A percentile compares a stretch with the other conserved stretches of the same genome.
phyloP scores from a whole-genome alignment of 768 basidiomycete genomes.

The Hygrophorus russula region DNA sequence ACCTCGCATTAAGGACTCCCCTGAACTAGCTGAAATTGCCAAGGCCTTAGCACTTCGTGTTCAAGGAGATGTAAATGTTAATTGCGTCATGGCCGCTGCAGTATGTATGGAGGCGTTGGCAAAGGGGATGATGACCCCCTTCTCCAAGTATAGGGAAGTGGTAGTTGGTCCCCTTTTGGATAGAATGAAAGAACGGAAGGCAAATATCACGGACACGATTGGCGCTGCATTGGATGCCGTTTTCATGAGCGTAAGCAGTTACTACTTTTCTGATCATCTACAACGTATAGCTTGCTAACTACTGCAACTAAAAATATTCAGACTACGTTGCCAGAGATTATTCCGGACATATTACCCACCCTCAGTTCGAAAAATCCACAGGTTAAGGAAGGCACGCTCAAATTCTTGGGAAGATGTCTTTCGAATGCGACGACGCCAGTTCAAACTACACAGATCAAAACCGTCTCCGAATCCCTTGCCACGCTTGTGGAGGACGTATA shows the following conservation, averaged over 20 bases:
- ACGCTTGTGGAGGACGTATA: constrained; percentile 76
- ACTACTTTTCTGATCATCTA: constrained; percentile 1
- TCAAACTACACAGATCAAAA: constrained; percentile 66
- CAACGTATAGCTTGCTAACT: constrained; percentile 7
- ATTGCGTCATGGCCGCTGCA: constrained; percentile 86
- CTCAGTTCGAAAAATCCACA: constrained; percentile 91
- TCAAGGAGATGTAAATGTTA: constrained; percentile 86
- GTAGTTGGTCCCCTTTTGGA: constrained; percentile 76
- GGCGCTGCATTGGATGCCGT: constrained; percentile 83
- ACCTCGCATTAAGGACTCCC: constrained; percentile 68
- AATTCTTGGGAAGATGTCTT: constrained; percentile 76
- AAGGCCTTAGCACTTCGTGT: constrained; percentile 73
- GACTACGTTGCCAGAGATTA: constrained; percentile 71
- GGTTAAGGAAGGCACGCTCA: constrained; percentile 86
- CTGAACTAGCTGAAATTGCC: constrained; percentile 66
- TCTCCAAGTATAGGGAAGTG: constrained; percentile 61
- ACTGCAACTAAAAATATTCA: constrained; percentile 18
- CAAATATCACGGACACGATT: constrained; percentile 80
- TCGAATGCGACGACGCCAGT: constrained; percentile 60
- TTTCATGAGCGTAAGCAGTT: constrained; percentile 58
- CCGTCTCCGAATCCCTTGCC: constrained; percentile 67
- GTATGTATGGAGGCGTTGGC: constrained; percentile 79
- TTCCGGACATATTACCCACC: constrained; percentile 70
- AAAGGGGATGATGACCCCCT: constrained; percentile 64
- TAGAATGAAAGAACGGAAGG: constrained; percentile 89